phyloP scores from a whole-genome alignment of 129 eudicot genomes.

The Flaveria sonorensis region DNA sequence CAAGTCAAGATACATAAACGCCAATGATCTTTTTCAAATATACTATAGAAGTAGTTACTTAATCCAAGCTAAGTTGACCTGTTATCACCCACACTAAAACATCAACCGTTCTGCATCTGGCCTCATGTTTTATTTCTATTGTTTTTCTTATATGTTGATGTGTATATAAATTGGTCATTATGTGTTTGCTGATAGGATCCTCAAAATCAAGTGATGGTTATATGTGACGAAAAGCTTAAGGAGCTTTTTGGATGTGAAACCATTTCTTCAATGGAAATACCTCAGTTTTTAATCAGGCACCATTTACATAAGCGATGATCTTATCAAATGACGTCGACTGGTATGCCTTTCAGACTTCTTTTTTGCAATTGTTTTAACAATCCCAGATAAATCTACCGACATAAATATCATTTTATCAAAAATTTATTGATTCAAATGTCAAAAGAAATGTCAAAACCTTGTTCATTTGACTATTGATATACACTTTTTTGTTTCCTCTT shows the following conservation, averaged over 20 bases:
- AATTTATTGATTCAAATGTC: background rate
- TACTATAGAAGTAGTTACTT: background rate
- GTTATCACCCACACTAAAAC: no score
- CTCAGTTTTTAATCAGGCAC: slow-evolving; percentile 65
- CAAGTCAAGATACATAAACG: background rate
- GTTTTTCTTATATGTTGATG: background rate
- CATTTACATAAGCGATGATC: slow-evolving; percentile 60
- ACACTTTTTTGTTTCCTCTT: background rate
- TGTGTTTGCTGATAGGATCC: slow-evolving; percentile 60
- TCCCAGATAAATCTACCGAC: background rate
- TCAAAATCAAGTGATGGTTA: slow-evolving; percentile 50
- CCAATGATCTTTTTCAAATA: background rate
- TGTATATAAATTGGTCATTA: background rate
- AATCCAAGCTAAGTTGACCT: no score
- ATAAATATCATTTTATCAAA: background rate
- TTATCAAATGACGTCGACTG: slow-evolving; percentile 39
- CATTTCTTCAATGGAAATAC: slow-evolving; percentile 74
- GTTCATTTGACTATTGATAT: background rate
- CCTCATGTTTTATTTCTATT: background rate
- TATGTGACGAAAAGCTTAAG: slow-evolving; percentile 79
- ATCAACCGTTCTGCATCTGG: no score
- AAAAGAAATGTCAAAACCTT: background rate
- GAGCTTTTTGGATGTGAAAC: slow-evolving; percentile 80
- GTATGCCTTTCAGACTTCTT: slow-evolving; percentile 35
- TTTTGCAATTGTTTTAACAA: background rate